These are phyloP conservation scores for Lotmaria passim DNA, from an alignment of 208 protist genomes.

Conservation along the genomic window DNA sequence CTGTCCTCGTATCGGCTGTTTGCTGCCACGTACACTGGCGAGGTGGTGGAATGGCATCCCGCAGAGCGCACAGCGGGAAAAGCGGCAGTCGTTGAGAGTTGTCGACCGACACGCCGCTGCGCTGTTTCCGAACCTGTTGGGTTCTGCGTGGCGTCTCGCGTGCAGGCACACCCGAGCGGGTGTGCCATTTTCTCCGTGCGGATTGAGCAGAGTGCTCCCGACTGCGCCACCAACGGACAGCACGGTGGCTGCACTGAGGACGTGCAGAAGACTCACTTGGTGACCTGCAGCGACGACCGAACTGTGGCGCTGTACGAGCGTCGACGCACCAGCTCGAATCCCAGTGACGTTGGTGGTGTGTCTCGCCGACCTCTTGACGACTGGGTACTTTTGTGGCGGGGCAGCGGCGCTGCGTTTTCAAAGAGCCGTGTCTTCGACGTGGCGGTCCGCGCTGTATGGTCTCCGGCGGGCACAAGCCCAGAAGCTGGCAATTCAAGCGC, in stretches of 20 bases:
- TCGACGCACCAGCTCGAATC: neutral
- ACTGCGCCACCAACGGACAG: neutral
- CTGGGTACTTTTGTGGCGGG: slow-evolving; percentile 53
- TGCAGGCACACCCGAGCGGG: slow-evolving; percentile 50
- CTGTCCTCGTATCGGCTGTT: slow-evolving; percentile 33
- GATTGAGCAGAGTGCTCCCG: slow-evolving; percentile 1
- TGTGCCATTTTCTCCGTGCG: slow-evolving; percentile 78
- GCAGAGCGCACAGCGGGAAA: neutral
- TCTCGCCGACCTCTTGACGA: too few species aligned
- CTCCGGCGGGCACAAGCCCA: neutral
- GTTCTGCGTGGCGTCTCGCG: slow-evolving; percentile 16
- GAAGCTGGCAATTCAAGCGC: neutral
- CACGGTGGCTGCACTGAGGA: neutral
- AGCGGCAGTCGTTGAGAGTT: neutral
- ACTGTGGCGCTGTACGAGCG: slow-evolving; percentile 53
- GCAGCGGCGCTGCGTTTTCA: slow-evolving; percentile 39
- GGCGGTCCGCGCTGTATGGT: slow-evolving; percentile 28
- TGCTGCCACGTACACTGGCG: slow-evolving; percentile 62
- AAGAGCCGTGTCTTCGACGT: slow-evolving; percentile 77
- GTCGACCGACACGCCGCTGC: neutral
- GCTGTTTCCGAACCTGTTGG: neutral
- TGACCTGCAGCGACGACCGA: slow-evolving; percentile 84
- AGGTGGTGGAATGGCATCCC: slow-evolving; percentile 48
- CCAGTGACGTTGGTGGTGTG: neutral
- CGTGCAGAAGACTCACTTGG: slow-evolving; percentile 29